Evolutionary conservation across 1,139 yeast species (phyloP).

Genomic region (Protomyces macrosporus): DNA sequence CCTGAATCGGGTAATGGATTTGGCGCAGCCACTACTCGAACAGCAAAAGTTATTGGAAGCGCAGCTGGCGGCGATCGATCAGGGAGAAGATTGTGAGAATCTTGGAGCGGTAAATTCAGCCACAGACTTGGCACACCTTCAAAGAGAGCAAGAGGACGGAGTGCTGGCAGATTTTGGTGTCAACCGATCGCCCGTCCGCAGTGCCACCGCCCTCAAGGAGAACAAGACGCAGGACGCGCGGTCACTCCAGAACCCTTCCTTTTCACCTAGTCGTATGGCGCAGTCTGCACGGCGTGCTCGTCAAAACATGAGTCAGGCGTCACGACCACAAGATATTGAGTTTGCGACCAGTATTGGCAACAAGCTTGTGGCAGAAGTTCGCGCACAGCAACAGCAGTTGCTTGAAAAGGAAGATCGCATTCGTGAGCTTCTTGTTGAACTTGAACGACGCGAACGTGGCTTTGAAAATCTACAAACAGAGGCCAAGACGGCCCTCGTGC

Average conservation of each 20-base stretch:
- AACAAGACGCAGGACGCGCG: background rate
- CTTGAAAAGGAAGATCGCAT: slow-evolving; percentile 47
- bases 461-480: slow-evolving; percentile 41
- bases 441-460: slow-evolving; percentile 41
- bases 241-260: background rate
- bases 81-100: background rate
- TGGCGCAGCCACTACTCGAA: slow-evolving; percentile 11
- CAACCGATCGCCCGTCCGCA: background rate
- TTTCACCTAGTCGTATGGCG: background rate
- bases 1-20: background rate
- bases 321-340: slow-evolving; percentile 52
- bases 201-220: background rate
- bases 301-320: background rate
- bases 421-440: slow-evolving; percentile 46
- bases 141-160: background rate
- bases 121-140: background rate
- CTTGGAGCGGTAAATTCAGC: background rate
- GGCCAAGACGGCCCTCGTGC: slow-evolving; percentile 38
- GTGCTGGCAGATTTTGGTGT: background rate
- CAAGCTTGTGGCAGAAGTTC: slow-evolving; percentile 68
- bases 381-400: slow-evolving; percentile 55
- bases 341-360: slow-evolving; percentile 82
- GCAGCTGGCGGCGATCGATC: background rate
- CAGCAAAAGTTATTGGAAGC: background rate
- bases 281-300: background rate